Base-by-base conservation (phyloP, 441 rosid genomes). In the Iberis amara region DNA sequence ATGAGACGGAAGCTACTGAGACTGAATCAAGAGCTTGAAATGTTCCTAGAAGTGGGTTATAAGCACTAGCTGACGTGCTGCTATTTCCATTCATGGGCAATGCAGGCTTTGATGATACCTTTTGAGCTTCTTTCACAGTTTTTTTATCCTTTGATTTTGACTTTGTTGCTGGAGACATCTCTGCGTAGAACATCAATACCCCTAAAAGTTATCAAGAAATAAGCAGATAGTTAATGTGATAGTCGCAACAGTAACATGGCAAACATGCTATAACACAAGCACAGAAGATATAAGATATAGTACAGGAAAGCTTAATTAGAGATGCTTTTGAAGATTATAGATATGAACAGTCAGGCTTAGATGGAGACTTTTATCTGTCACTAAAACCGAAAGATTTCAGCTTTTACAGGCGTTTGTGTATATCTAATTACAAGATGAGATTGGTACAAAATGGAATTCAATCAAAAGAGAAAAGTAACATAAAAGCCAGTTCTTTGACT, bases 111-210 rank as follows among this genome's bases (percentile, higher is more conserved):
- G 61, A 38, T 39, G 72, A 59, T 39, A 68, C 63, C 68, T 80
- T 85, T 45, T 60, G 77, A n/a, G 72, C 69, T 53, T 80, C 89
- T 63, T 78, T 82, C 14, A 60, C 68, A 23, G 55, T 38, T 55
- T 62, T 82, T 67, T 78, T 82, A 41, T 82, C 94, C 68, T 80
- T 80, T 4, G 79, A 77, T 70, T 79, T 82, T 9, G 86, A 74
- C 36, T 72, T 79, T 42, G 79, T 70, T 48, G 78, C 77, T 39
- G 87, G 79, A 55, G 86, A 78, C 94, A 85, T 85, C 57, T 53
- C 69, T 59, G 56, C 59, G 55, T 45, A 43, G 42, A 51, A 48
- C 61, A 55, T 59, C 51, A 70, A 47, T 30, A 31, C 32, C 52
- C 72, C 81, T 75, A 76, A 67, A 35, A 43, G 21, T 18, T 11